Evolutionary conservation across 148 eudicot genomes (phyloP), one percentile per base, ranked within the genome.

Genomic region (Arbutus unedo): DNA sequence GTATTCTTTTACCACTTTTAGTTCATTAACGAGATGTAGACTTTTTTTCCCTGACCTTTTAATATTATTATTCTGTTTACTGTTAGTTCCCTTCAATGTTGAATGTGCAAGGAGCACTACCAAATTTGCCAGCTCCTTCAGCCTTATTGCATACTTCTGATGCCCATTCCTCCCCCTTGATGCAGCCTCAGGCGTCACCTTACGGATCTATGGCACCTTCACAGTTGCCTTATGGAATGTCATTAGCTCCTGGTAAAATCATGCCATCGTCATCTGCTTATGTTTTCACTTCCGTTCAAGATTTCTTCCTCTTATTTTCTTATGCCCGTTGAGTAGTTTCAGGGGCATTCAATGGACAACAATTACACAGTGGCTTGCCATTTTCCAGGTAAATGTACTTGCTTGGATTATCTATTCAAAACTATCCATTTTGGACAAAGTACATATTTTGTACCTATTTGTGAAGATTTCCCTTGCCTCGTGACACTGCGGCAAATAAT

Each of bases 341-440:
- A 92, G 97, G 91, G 80, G 89, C 89, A 74, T 85, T 80, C 79
- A 79, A 83, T 82, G 89, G 88, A 54, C 91, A 86, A 48, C 89
- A 84, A 59, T 78, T 78, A 19, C 86, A 79, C 62, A 76, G 79
- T 84, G 87, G 81, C 78, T 78, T 80, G 78, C 87, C 87, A 79
- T 81, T 67, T 60, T 50, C 83, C 31, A 86, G 93, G 97, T 93
- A 88, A 76, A 7, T 8, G 9, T 43, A 66, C 62, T 60, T 81
- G 55, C 18, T 81, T 82, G 25, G 31, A 7, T 43, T 80, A 6
- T 73, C 15, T 8, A 2, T 56, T 48, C 10, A 68, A 14, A 47
- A 45, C 5, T 47, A 44, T 10, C 76, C 48, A 16, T 43, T 21
- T 21, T 3, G 48, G 57, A 38, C 47, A 68, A 43, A 51, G 4